phyloP scores from a whole-genome alignment of 176 grass and related monocot species.

The Panicum miliaceum region DNA sequence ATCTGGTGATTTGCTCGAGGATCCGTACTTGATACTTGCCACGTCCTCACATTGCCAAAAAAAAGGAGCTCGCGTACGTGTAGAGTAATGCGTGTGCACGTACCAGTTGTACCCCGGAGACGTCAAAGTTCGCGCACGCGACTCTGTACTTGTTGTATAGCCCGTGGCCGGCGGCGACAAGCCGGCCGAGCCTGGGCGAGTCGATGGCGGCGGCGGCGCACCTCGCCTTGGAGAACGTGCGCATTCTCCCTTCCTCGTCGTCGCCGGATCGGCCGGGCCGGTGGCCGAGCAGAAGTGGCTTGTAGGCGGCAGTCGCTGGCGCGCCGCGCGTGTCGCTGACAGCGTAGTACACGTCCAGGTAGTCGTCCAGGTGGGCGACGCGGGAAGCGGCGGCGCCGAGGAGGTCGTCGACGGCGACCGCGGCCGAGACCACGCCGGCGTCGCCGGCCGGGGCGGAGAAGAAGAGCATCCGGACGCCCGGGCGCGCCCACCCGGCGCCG shows the following conservation, averaged over 20 bases:
- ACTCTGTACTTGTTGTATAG: neutral
- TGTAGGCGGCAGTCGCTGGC: neutral
- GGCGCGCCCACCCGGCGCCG: constrained; percentile 18
- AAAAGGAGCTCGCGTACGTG: neutral
- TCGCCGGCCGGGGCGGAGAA: constrained; percentile 29
- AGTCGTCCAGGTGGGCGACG: neutral
- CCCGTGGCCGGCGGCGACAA: neutral
- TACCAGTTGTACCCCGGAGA: constrained; percentile 48
- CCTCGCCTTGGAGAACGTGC: neutral
- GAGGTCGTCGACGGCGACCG: constrained; percentile 22
- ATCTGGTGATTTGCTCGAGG: neutral
- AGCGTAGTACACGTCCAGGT: constrained; percentile 40
- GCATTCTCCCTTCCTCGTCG: neutral
- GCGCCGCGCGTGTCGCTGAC: neutral
- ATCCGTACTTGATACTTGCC: neutral
- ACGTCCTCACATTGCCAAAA: neutral
- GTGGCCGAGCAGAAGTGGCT: neutral
- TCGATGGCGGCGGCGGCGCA: constrained; percentile 38
- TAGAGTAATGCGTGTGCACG: neutral
- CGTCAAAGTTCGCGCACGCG: constrained; percentile 37
- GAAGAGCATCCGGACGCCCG: constrained; percentile 24
- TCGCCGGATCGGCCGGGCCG: neutral
- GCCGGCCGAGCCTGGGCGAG: constrained; percentile 35
- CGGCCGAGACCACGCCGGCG: constrained; percentile 31
- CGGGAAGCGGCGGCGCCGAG: neutral